Percentiles rank a stretch among this genome's conserved stretches.
Evolutionary conservation across 495 filamentous ascomycete species (phyloP).

Genomic region (Neurospora intermedia): DNA sequence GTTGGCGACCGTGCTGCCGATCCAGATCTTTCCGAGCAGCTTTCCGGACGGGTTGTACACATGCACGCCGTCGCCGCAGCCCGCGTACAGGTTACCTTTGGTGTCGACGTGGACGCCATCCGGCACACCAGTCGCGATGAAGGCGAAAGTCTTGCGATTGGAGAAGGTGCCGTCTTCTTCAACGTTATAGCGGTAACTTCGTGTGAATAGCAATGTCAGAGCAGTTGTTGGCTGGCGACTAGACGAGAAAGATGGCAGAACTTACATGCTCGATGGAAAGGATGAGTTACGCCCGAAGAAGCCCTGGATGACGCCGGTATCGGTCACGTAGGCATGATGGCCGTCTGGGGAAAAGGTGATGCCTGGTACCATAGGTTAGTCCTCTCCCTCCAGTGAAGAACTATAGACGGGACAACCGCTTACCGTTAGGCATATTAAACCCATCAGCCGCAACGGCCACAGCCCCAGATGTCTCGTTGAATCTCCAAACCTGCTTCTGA

Average conservation of each 20-base stretch:
- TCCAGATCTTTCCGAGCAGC: conserved; percentile 48
- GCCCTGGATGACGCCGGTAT: conserved; percentile 38
- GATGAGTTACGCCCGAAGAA: conserved; percentile 28
- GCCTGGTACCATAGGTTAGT: conserved; percentile 16
- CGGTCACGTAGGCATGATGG: conserved; percentile 42
- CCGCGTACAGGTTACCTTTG: conserved; percentile 50
- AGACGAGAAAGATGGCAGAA: neutral
- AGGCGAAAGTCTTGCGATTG: conserved; percentile 46
- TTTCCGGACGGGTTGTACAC: conserved; percentile 48
- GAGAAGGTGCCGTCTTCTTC: conserved; percentile 29
- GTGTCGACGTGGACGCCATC: conserved; percentile 52
- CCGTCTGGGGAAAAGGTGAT: conserved; percentile 47
- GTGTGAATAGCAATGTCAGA: conserved; percentile 1
- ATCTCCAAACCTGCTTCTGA: conserved; percentile 48
- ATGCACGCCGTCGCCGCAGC: conserved; percentile 51
- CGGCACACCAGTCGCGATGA: conserved; percentile 41
- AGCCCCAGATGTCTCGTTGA: conserved; percentile 33
- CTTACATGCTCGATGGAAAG: conserved; percentile 30
- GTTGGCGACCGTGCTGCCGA: conserved; percentile 35
- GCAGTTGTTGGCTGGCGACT: neutral
- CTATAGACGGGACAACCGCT: neutral
- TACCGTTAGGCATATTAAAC: conserved; percentile 45
- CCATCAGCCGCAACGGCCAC: conserved; percentile 45
- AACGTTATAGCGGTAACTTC: conserved; percentile 33
- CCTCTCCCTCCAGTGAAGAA: neutral